Evolutionary conservation across 345 rosid species (phyloP), one percentile per base, ranked within the genome.

Genomic region (Salix purpurea): DNA sequence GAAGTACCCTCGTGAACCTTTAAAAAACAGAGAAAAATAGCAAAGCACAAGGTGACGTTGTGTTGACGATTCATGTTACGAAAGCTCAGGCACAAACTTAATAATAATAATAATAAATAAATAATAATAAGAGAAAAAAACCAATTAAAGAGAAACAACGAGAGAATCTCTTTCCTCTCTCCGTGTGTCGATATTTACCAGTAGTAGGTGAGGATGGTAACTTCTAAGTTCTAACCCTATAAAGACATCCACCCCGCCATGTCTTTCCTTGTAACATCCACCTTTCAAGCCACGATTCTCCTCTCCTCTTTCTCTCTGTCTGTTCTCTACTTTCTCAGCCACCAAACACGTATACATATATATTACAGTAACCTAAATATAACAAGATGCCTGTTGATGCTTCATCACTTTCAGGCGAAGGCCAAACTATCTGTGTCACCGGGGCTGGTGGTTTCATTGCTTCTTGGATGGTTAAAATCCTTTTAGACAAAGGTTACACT

Each of bases 401-500:
- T 48, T 78, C 82, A 37, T 78, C 80, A 14, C 79, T 82, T 24
- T n/a, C 82, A 23, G 82, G 85, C 50, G 78, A 80, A 60, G 89
- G 91, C 68, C 89, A 84, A 70, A 86, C 95, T 42, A 82, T 93
- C 26, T 96, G 99, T 76, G 97, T 96, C 84, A 96, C 99, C 81
- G 99, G 99, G 61, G 98, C 99, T 40, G 99, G 92, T 13, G 99
- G 99, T 76, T 96, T 91, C 83, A 96, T 96, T 69, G 99, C 97
- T 46, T 96, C 99, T 16, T 96, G 99, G 99, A 87, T 92, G 9
- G 98, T 96, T 67, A 96, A 93, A 74, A 86, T 91, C 23, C 94
- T 93, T 23, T 81, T 96, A 5, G 94, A 96, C 48, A 85, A 79
- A 71, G 99, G 98, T 67, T 96, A 96, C 84, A 69, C 88, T 37